phyloP scores from a whole-genome alignment of 805 yeast genomes.

The Lipomyces spencermartinsiae region DNA sequence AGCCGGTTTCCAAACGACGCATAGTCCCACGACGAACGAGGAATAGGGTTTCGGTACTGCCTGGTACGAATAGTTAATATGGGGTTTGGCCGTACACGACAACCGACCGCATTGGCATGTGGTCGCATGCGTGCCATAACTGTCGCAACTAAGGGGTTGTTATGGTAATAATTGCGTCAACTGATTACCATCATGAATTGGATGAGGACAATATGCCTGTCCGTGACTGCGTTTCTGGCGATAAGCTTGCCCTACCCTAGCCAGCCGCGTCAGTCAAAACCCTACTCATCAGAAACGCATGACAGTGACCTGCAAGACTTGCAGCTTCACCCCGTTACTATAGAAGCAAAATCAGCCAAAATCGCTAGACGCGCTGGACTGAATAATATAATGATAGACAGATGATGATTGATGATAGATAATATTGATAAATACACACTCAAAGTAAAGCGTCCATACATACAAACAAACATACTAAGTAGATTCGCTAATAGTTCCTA shows the following conservation, averaged over 20 bases:
- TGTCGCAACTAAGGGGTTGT: background rate
- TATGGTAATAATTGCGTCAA: slow-evolving; percentile 5
- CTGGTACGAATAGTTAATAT: slow-evolving; percentile 6
- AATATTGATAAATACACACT: background rate
- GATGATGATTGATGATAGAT: background rate
- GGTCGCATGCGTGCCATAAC: background rate
- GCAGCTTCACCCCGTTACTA: too few relatives aligned
- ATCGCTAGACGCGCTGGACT: too few relatives aligned
- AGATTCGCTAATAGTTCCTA: background rate
- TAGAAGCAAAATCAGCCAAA: too few relatives aligned
- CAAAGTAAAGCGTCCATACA: background rate
- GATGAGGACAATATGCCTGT: background rate
- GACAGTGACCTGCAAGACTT: too few relatives aligned
- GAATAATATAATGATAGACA: background rate
- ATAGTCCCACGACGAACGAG: background rate
- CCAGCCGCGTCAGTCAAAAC: too few relatives aligned
- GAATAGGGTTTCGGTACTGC: background rate
- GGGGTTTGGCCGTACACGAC: slow-evolving; percentile 7
- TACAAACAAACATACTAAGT: background rate
- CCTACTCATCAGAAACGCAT: too few relatives aligned
- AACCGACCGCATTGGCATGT: background rate
- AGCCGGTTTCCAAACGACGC: background rate
- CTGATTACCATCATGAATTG: background rate
- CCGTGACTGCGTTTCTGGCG: slow-evolving; percentile 17
- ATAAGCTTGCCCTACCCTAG: too few relatives aligned